These are phyloP conservation scores for Cytospora piceae DNA, from an alignment of 2,329 filamentous ascomycete species.

Conservation along the genomic window DNA sequence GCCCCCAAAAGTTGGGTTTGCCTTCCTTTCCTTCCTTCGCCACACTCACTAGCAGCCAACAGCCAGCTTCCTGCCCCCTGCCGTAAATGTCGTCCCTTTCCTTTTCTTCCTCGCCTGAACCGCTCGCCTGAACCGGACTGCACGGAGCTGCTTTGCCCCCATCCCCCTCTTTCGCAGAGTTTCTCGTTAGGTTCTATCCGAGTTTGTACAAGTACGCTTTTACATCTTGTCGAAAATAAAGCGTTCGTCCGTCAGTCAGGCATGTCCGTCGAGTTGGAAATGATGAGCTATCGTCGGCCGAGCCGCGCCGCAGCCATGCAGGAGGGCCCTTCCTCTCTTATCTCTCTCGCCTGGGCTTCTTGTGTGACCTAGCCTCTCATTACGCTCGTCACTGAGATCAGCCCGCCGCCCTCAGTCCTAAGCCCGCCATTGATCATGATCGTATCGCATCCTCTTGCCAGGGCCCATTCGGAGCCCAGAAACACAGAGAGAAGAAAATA, in stretches of 20 bases:
- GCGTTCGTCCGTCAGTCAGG: neutral
- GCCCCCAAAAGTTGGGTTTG: neutral
- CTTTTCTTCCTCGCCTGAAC: neutral
- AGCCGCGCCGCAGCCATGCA: neutral
- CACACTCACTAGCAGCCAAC: neutral
- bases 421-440: neutral
- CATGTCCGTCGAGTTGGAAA: neutral
- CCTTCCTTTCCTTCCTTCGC: neutral
- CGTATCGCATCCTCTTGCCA: neutral
- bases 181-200: neutral
- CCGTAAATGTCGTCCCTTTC: neutral
- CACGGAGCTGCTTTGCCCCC: neutral
- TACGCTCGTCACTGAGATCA: neutral
- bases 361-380: neutral
- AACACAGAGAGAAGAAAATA: too few relatives aligned
- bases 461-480: neutral
- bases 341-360: neutral
- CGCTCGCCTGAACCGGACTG: neutral
- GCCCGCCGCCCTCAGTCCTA: slow-evolving; percentile 1
- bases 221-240: neutral
- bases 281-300: neutral
- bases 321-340: neutral
- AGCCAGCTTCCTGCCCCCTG: neutral
- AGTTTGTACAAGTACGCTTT: neutral
- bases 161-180: neutral